Conservation (phyloP, 352 stramenopile genomes). For the Phytophthora tubulina region DNA sequence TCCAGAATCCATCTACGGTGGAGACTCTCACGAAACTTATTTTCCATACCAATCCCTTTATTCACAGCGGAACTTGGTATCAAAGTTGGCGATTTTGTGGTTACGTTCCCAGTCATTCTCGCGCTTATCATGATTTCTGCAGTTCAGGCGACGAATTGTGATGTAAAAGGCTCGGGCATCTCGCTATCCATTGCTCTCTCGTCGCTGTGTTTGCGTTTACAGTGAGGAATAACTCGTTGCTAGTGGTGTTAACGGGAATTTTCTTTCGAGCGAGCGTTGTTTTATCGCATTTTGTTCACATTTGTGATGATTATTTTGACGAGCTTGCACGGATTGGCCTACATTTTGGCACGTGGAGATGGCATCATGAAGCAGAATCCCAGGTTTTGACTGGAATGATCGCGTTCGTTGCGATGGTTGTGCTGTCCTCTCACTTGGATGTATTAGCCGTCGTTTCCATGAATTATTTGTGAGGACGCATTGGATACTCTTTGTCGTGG, state of each 20-base stretch:
- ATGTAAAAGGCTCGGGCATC: slow-evolving; percentile 31
- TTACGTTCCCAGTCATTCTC: slow-evolving; percentile 33
- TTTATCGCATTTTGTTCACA: slow-evolving; percentile 61
- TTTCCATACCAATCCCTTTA: slow-evolving; percentile 31
- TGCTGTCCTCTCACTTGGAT: slow-evolving; percentile 42
- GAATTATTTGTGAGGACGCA: slow-evolving; percentile 57
- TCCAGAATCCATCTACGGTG: slow-evolving; percentile 36
- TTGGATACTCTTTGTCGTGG: slow-evolving; percentile 58
- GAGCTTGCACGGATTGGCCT: slow-evolving; percentile 44
- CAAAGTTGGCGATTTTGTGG: slow-evolving; percentile 45
- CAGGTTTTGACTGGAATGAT: slow-evolving; percentile 27
- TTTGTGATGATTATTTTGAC: slow-evolving; percentile 45
- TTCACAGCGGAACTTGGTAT: slow-evolving; percentile 40
- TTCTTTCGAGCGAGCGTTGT: slow-evolving; percentile 53
- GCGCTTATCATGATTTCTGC: slow-evolving; percentile 25
- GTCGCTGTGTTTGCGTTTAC: slow-evolving; percentile 42
- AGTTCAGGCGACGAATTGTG: not conserved
- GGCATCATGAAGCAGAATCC: not conserved
- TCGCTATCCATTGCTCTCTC: slow-evolving; percentile 39
- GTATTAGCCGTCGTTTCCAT: slow-evolving; percentile 51
- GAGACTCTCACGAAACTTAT: slow-evolving; percentile 31
- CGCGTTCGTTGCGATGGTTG: slow-evolving; percentile 40
- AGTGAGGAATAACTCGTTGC: slow-evolving; percentile 58
- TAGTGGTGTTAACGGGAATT: slow-evolving; percentile 45
- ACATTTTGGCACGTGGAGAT: slow-evolving; percentile 30